Percentiles rank a stretch among this genome's conserved stretches.
phyloP scores from a whole-genome alignment of 768 basidiomycete species.

The Psilocybe sp. region DNA sequence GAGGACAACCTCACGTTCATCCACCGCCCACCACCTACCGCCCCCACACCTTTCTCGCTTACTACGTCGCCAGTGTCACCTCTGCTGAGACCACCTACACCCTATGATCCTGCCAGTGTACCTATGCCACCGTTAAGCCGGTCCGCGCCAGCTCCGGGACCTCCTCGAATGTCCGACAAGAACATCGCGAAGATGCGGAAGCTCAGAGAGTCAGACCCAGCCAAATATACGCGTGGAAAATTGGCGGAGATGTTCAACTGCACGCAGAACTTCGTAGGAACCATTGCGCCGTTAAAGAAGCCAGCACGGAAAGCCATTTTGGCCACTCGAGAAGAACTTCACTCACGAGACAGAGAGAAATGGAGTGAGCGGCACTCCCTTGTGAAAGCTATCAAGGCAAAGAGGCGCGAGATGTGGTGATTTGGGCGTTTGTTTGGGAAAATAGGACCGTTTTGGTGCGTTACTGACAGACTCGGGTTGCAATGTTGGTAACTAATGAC shows the following conservation, averaged over 20 bases:
- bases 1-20: constrained; percentile 72
- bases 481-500: background rate
- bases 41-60: constrained; percentile 70
- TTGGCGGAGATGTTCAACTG: constrained; percentile 80
- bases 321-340: constrained; percentile 41
- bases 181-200: constrained; percentile 53
- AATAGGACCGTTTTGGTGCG: constrained; percentile 2
- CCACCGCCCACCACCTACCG: constrained; percentile 80
- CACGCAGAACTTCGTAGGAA: constrained; percentile 63
- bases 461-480: background rate
- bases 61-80: constrained; percentile 71
- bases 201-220: constrained; percentile 57
- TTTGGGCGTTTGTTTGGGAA: constrained; percentile 1
- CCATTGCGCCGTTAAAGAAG: constrained; percentile 61
- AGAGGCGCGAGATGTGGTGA: constrained; percentile 75
- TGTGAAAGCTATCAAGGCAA: constrained; percentile 60
- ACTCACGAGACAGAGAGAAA: constrained; percentile 42
- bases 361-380: constrained; percentile 75
- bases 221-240: constrained; percentile 54
- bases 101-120: constrained; percentile 8
- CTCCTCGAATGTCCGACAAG: constrained; percentile 47
- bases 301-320: constrained; percentile 41
- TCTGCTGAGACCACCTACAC: constrained; percentile 46
- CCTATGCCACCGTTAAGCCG: constrained; percentile 50
- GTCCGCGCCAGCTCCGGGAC: constrained; percentile 32